Percentiles rank a stretch among this genome's conserved stretches.
Conservation (phyloP, 371 early-diverging fungal species). For the Lichtheimia corymbifera region DNA sequence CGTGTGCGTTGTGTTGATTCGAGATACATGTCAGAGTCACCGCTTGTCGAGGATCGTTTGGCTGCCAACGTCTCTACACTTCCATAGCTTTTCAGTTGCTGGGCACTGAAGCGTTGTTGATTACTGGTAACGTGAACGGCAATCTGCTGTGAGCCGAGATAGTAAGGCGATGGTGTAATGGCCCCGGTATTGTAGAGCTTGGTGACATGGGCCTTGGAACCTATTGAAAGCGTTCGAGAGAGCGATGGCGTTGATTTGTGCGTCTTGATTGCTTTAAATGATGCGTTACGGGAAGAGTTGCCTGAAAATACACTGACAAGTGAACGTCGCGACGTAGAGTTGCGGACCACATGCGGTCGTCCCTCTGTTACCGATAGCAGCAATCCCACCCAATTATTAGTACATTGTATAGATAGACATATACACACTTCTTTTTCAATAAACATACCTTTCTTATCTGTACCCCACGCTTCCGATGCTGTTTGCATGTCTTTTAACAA, state of each 20-base stretch:
- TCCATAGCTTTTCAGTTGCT: slow-evolving; percentile 13
- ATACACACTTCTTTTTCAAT: neutral
- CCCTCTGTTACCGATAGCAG: neutral
- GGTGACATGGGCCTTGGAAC: slow-evolving; percentile 23
- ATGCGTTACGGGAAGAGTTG: slow-evolving; percentile 1
- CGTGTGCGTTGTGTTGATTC: slow-evolving; percentile 19
- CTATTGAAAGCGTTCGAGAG: slow-evolving; percentile 21
- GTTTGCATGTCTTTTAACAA: neutral
- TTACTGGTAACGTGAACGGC: slow-evolving; percentile 9
- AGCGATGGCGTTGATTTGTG: slow-evolving; percentile 27
- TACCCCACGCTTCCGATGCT: neutral
- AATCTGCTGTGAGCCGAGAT: slow-evolving; percentile 7
- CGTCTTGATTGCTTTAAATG: slow-evolving; percentile 11
- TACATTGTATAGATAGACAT: no score
- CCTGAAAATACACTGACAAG: slow-evolving; percentile 17
- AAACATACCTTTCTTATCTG: slow-evolving; percentile 1
- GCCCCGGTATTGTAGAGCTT: slow-evolving; percentile 28
- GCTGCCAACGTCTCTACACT: neutral
- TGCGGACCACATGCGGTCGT: slow-evolving; percentile 1
- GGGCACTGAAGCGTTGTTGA: neutral
- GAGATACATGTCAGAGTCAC: neutral
- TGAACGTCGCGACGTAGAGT: slow-evolving; percentile 15
- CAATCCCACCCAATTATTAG: neutral
- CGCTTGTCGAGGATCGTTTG: neutral
- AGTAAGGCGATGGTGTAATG: slow-evolving; percentile 11